A percentile compares a stretch with the other conserved stretches of the same genome.
phyloP scores from a whole-genome alignment of 352 stramenopile species.

The Phytopythium aichiense region DNA sequence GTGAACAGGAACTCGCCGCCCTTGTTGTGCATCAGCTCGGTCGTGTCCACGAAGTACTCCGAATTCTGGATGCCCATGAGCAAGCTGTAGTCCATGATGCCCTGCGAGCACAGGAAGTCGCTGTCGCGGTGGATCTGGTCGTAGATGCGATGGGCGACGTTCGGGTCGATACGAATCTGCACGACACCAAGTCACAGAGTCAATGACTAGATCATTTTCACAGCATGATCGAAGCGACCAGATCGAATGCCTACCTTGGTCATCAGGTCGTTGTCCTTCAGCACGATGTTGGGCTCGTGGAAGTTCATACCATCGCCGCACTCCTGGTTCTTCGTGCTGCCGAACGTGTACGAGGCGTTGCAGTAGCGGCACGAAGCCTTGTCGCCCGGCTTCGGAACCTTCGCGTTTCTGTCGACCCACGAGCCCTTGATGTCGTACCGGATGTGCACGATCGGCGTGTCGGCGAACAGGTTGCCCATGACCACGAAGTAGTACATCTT shows the following conservation, averaged over 20 bases:
- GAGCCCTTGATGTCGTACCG: conserved; percentile 92
- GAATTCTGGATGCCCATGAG: conserved; percentile 89
- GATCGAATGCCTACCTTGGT: conserved; percentile 48
- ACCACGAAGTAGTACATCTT: conserved; percentile 93
- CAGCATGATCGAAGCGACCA: background rate
- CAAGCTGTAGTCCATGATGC: conserved; percentile 92
- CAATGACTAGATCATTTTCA: background rate
- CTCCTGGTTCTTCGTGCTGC: conserved; percentile 80
- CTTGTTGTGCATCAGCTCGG: conserved; percentile 46
- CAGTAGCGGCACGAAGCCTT: conserved; percentile 85
- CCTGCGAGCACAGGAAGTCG: conserved; percentile 85
- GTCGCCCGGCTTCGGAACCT: conserved; percentile 73
- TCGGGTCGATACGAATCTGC: conserved; percentile 75
- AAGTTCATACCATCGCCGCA: conserved; percentile 85
- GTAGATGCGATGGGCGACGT: conserved; percentile 78
- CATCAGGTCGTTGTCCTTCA: conserved; percentile 89
- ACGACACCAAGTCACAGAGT: background rate
- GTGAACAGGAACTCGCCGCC: conserved; percentile 66
- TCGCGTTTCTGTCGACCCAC: conserved; percentile 86
- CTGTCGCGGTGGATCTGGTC: conserved; percentile 87
- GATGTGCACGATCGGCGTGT: conserved; percentile 85
- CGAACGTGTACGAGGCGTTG: conserved; percentile 85
- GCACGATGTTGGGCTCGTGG: conserved; percentile 85
- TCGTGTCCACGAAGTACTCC: conserved; percentile 86
- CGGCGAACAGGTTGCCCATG: conserved; percentile 89